Conservation (phyloP, 2,329 filamentous ascomycete species). For the Hypomyces perniciosus region DNA sequence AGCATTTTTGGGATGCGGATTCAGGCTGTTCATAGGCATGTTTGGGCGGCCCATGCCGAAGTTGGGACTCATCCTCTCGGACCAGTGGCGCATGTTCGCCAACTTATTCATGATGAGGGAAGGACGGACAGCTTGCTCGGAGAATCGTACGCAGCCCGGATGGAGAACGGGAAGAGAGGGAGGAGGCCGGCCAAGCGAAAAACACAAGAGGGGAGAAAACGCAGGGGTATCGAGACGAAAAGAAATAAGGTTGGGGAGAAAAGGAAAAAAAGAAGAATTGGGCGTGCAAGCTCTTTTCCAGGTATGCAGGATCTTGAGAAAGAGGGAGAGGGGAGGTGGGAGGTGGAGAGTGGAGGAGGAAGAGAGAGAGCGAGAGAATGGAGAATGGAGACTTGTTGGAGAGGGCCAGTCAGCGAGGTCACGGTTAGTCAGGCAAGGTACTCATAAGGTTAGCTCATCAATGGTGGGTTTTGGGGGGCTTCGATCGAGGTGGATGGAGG, state of each 20-base stretch:
- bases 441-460: background rate
- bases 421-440: constrained; percentile 18
- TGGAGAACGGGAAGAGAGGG: constrained; percentile 13
- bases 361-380: constrained; percentile 17
- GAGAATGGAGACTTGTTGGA: constrained; percentile 14
- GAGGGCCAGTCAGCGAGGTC: constrained; percentile 18
- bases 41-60: constrained; percentile 59
- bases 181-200: constrained; percentile 21
- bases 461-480: constrained; percentile 8
- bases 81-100: constrained; percentile 67
- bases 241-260: constrained; percentile 18
- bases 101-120: constrained; percentile 60
- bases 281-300: constrained; percentile 13
- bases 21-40: constrained; percentile 50
- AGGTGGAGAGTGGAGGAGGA: constrained; percentile 11
- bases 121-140: background rate
- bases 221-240: constrained; percentile 18
- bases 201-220: constrained; percentile 17
- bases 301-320: constrained; percentile 8
- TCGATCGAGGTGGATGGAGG: constrained; percentile 1
- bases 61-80: constrained; percentile 62
- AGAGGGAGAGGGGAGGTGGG: constrained; percentile 13
- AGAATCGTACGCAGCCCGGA: background rate
- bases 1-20: constrained; percentile 52
- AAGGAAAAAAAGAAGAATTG: constrained; percentile 17